These are phyloP conservation scores for Pharus latifolius DNA, from an alignment of 176 grass and related monocot species.

Conservation along the genomic window DNA sequence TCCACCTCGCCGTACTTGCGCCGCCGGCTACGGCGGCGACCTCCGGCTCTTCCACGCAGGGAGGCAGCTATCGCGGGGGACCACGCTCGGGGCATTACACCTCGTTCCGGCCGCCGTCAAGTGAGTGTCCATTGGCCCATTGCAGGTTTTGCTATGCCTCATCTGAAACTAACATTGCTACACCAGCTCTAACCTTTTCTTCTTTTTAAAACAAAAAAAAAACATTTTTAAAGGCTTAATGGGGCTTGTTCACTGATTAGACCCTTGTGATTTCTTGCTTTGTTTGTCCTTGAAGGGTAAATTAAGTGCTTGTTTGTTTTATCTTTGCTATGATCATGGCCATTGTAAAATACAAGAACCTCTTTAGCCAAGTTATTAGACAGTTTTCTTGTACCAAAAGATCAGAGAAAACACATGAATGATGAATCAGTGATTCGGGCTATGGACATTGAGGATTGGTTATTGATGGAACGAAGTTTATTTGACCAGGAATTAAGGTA, in stretches of 20 bases:
- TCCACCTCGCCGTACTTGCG: too few species aligned
- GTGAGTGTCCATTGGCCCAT: background rate
- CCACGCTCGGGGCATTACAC: too few species aligned
- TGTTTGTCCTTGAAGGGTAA: too few species aligned
- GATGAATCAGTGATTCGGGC: background rate
- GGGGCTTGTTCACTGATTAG: background rate
- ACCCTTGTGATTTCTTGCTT: background rate
- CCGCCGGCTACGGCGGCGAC: too few species aligned
- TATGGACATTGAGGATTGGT: background rate
- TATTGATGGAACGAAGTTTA: conserved; percentile 11
- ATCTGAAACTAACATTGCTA: background rate
- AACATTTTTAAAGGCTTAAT: background rate
- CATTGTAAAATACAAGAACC: too few species aligned
- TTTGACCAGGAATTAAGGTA: conserved; percentile 30
- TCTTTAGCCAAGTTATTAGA: background rate
- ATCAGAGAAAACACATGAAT: background rate
- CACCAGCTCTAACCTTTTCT: background rate
- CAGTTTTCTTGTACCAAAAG: background rate
- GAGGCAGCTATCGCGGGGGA: too few species aligned
- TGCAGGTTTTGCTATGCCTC: background rate
- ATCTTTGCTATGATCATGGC: too few species aligned
- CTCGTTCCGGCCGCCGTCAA: too few species aligned
- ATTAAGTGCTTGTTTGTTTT: too few species aligned
- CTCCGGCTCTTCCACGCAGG: too few species aligned
- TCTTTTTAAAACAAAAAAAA: background rate